Conservation (phyloP, 2,329 filamentous ascomycete genomes). For the Microcyclosporella mali region DNA sequence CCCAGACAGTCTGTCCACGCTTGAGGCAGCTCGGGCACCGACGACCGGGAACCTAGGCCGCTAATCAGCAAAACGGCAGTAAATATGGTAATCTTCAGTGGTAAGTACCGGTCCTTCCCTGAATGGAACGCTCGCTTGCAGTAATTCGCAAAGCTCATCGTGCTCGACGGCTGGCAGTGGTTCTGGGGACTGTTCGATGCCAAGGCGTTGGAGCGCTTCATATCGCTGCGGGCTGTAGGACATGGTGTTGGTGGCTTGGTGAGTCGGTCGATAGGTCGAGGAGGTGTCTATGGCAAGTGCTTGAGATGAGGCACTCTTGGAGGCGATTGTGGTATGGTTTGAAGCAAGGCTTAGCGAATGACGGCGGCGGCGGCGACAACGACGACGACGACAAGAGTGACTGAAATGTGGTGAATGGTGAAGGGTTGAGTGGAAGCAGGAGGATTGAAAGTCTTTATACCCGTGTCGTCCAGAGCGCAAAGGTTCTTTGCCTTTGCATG, state of each 20-base stretch:
- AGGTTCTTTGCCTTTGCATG: not conserved
- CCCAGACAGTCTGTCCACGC: constrained; percentile 30
- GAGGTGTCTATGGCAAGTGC: not conserved
- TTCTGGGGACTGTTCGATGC: constrained; percentile 28
- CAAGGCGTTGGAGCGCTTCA: constrained; percentile 21
- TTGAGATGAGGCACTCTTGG: not conserved
- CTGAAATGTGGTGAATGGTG: not conserved
- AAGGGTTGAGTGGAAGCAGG: not conserved
- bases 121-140: constrained; percentile 2
- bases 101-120: constrained; percentile 2
- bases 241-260: constrained; percentile 15
- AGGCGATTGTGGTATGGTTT: constrained; percentile 3
- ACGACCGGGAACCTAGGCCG: constrained; percentile 27
- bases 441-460: constrained; percentile 3
- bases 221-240: constrained; percentile 22
- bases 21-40: constrained; percentile 28
- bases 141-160: constrained; percentile 3
- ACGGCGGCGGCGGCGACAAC: not conserved
- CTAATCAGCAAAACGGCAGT: constrained; percentile 1
- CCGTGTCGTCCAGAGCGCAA: not conserved
- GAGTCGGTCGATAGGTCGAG: not conserved
- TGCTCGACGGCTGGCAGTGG: constrained; percentile 6
- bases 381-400: constrained; percentile 1
- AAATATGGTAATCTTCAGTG: not conserved
- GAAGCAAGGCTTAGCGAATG: not conserved